Evolutionary conservation across 1,284 basidiomycete species (phyloP).

Genomic region (Microbotryomycetes sp.): DNA sequence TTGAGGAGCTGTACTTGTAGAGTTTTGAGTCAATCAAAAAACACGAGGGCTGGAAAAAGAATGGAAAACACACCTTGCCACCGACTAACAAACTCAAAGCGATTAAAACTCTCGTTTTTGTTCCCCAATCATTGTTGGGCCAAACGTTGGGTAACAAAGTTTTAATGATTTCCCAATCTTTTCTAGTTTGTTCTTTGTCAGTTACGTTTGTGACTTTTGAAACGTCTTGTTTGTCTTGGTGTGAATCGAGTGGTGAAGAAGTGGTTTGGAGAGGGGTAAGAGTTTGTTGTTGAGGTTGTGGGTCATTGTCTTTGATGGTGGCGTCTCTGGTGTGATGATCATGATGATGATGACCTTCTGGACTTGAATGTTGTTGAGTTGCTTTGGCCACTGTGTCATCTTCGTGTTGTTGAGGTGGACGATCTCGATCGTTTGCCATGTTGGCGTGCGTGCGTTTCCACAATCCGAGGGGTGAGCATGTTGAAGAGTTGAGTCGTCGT

Average conservation of each 20-base stretch:
- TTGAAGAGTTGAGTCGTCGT: too few species aligned
- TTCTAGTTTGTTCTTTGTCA: conserved; percentile 28
- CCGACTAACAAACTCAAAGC: conserved; percentile 75
- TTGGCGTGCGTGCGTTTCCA: conserved; percentile 20
- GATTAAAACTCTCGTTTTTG: conserved; percentile 66
- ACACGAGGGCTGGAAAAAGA: not conserved
- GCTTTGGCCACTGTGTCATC: conserved; percentile 21
- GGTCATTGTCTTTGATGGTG: not conserved
- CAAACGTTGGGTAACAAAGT: conserved; percentile 53
- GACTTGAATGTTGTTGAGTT: conserved; percentile 29
- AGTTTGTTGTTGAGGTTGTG: not conserved
- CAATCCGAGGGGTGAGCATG: too few species aligned
- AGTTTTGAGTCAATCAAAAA: fast-evolving
- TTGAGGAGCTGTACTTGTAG: conserved; percentile 78
- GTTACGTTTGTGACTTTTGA: conserved; percentile 4
- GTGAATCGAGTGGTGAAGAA: not conserved
- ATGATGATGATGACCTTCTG: conserved; percentile 26
- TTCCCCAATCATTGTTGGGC: conserved; percentile 50
- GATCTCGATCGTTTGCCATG: conserved; percentile 2
- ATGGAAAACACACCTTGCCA: conserved; percentile 62
- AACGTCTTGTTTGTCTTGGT: conserved; percentile 7
- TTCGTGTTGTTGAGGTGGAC: conserved; percentile 7
- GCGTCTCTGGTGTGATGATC: not conserved
- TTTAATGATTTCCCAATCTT: conserved; percentile 47
- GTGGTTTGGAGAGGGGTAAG: not conserved